Percentiles rank a stretch among this genome's conserved stretches.
These are phyloP conservation scores for Volvox reticuliferus DNA, from an alignment of 139 green algal genomes.

Conservation along the genomic window DNA sequence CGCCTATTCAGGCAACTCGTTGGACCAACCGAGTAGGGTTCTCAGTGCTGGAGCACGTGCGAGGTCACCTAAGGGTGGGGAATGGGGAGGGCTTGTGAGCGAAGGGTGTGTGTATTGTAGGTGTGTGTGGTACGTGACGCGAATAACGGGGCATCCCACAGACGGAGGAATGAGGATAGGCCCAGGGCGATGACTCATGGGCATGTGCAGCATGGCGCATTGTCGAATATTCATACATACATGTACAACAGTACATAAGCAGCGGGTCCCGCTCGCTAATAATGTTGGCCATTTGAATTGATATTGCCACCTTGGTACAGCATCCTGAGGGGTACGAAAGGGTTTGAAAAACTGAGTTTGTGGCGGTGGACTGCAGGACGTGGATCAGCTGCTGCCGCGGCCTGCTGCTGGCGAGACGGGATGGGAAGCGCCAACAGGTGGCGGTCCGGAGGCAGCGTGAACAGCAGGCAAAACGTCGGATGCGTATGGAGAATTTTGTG, in stretches of 20 bases:
- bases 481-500: too few species aligned
- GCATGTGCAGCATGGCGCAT: background rate
- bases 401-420: background rate
- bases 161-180: background rate
- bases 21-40: slow-evolving; percentile 34
- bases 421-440: too few species aligned
- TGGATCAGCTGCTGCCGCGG: background rate
- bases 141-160: too few species aligned
- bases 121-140: background rate
- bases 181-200: background rate
- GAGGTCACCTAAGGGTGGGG: slow-evolving; percentile 2
- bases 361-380: background rate
- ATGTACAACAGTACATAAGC: too few species aligned
- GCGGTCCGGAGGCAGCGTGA: too few species aligned
- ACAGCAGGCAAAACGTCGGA: too few species aligned
- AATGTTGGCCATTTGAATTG: background rate
- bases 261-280: background rate
- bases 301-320: background rate
- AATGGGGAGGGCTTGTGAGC: background rate
- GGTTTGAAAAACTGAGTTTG: too few species aligned
- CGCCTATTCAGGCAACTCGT: background rate
- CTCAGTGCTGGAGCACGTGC: slow-evolving; percentile 15
- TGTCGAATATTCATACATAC: background rate
- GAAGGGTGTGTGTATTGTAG: background rate
- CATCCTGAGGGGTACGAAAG: too few species aligned